Conservation (phyloP, 2,329 filamentous ascomycete genomes). For the Bipolaris cookei region DNA sequence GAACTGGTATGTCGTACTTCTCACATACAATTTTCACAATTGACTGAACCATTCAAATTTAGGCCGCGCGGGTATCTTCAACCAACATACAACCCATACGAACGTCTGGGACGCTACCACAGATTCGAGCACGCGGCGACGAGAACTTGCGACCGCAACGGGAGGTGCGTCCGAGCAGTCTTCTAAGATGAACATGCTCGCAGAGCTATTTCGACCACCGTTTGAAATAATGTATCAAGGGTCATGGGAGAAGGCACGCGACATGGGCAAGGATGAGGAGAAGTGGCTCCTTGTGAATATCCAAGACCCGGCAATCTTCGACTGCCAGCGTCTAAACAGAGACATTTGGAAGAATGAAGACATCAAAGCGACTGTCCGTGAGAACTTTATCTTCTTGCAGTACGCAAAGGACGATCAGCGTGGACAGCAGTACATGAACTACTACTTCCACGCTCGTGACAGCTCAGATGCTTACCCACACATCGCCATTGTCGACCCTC, state of each 20-base stretch:
- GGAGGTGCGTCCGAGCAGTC: conserved; percentile 70
- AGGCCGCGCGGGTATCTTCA: conserved; percentile 68
- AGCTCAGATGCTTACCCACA: conserved; percentile 92
- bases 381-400: conserved; percentile 96
- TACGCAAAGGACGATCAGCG: conserved; percentile 85
- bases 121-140: conserved; percentile 56
- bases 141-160: conserved; percentile 65
- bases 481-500: conserved; percentile 92
- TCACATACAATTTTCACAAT: conserved; percentile 22
- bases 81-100: conserved; percentile 63
- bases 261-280: conserved; percentile 82
- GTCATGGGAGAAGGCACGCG: conserved; percentile 82
- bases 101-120: conserved; percentile 66
- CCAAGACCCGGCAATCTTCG: conserved; percentile 90
- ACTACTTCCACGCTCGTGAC: conserved; percentile 84
- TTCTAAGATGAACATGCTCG: conserved; percentile 76
- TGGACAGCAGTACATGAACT: conserved; percentile 81
- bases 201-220: conserved; percentile 90
- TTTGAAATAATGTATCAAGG: conserved; percentile 84
- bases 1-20: conserved; percentile 31
- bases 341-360: conserved; percentile 92
- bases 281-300: conserved; percentile 98
- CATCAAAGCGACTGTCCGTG: conserved; percentile 79
- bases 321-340: conserved; percentile 90
- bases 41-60: conserved; percentile 36